Evolutionary conservation across 768 basidiomycete genomes (phyloP).

Genomic region (Tricholoma saponaceum): DNA sequence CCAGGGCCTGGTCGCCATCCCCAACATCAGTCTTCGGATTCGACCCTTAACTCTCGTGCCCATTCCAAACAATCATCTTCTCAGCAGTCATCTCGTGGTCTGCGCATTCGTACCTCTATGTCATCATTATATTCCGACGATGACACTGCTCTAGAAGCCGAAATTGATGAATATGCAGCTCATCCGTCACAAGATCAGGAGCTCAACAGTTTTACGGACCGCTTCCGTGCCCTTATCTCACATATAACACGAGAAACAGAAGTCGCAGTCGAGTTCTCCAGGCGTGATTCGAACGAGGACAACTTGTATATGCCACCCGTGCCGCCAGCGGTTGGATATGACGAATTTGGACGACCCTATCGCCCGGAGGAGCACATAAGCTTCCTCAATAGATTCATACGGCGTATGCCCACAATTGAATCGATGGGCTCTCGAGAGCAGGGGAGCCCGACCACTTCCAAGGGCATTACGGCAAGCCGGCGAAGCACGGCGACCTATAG

Average conservation of each 20-base stretch:
- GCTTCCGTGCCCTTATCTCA: conserved; percentile 46
- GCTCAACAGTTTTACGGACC: conserved; percentile 40
- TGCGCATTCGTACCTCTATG: conserved; percentile 6
- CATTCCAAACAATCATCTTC: conserved; percentile 15
- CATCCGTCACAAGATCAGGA: conserved; percentile 28
- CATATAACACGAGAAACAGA: conserved; percentile 53
- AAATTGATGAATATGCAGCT: background rate
- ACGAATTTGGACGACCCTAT: conserved; percentile 46
- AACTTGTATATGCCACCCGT: conserved; percentile 1
- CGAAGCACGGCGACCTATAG: conserved; percentile 20
- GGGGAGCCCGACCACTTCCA: conserved; percentile 25
- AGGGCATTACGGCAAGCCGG: conserved; percentile 15
- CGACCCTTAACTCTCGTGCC: conserved; percentile 15
- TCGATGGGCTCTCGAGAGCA: conserved; percentile 66
- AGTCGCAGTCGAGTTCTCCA: conserved; percentile 36
- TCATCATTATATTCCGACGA: conserved; percentile 14
- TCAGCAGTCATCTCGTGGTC: conserved; percentile 8
- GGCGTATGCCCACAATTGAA: conserved; percentile 81
- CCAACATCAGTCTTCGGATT: conserved; percentile 16
- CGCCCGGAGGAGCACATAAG: conserved; percentile 49
- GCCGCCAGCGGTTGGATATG: conserved; percentile 33
- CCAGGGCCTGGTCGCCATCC: conserved; percentile 1
- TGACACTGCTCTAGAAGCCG: conserved; percentile 2
- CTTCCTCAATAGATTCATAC: conserved; percentile 59
- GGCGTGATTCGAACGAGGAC: conserved; percentile 15